These are phyloP conservation scores for Priceomyces medius DNA, from an alignment of 805 yeast species.

Conservation along the genomic window DNA sequence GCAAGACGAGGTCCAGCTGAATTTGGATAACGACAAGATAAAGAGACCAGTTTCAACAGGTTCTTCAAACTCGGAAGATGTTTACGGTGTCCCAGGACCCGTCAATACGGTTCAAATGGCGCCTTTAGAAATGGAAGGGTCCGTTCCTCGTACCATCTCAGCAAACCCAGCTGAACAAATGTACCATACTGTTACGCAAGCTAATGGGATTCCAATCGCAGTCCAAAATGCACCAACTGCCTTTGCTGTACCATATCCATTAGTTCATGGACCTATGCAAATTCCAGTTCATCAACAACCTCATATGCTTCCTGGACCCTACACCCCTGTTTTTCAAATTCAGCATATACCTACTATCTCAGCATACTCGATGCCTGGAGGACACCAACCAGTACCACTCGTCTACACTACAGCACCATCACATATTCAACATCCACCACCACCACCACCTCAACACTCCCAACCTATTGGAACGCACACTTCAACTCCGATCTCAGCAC, in stretches of 20 bases:
- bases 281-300: conserved; percentile 8
- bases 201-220: not conserved
- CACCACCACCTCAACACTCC: not conserved
- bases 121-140: not conserved
- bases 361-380: conserved; percentile 5
- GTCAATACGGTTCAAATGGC: not conserved
- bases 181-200: not conserved
- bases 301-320: conserved; percentile 24
- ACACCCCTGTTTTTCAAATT: conserved; percentile 26
- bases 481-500: too few relatives aligned
- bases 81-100: not conserved
- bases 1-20: conserved; percentile 18
- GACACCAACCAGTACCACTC: conserved; percentile 10
- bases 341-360: conserved; percentile 15
- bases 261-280: conserved; percentile 12
- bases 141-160: not conserved
- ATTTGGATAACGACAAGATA: conserved; percentile 1
- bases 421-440: conserved; percentile 2
- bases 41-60: not conserved
- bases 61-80: not conserved
- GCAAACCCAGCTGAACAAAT: not conserved
- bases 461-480: too few relatives aligned
- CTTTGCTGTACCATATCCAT: conserved; percentile 15
- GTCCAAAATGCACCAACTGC: conserved; percentile 7
- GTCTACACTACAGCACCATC: conserved; percentile 11